Base-by-base conservation (phyloP, 2,329 filamentous ascomycete genomes). In the Ophiostoma fasciatum region DNA sequence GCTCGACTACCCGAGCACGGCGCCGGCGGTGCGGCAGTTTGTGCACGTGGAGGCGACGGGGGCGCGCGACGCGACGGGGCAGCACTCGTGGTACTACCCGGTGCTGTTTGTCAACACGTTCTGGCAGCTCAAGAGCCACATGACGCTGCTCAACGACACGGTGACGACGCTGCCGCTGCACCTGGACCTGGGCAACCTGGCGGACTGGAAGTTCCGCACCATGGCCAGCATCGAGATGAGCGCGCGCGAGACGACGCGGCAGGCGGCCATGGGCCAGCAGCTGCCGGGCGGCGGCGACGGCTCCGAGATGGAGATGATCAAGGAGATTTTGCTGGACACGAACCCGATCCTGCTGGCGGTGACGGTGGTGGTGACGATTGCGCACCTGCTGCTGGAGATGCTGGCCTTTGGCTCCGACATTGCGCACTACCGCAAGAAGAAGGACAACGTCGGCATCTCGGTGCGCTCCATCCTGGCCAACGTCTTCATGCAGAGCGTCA, bases 381-480 rank as follows among this genome's bases (percentile, higher is more conserved):
- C 90, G 27, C 90, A 98, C 61, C 85, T 94, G 70, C 65, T 98
- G 47, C 88, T 98, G 45, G 90, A 98, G 60, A 87, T 82, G 51
- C 71, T 98, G 23, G 90, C 90, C 2, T 98, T 98, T 64, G 94
- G 93, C 51, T 94, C 81, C 53, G 90, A 98, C 54, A 94, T 98
- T 54, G 76, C 85, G 33, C 90, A 98, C 60, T 98, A 90, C 74
- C 83, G 87, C 54, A 94, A 96, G 66, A 98, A 98, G 78, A 98
- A 98, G 68, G 92, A 96, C 62, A 90, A 94, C 40, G 82, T 98
- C 20, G 90, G 90, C 44, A 93, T 94, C 31, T 94, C 87, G 1
- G 81, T 98, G 41, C 84, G 90, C 39, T 92, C 88, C 22, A 98
- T 98, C 51, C 66, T 98, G 39, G 85, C 83, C 54, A 98, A 96